Evolutionary conservation across 345 rosid genomes (phyloP), one percentile per base, ranked within the genome.

Genomic region (Eucalyptus erythrocorys): DNA sequence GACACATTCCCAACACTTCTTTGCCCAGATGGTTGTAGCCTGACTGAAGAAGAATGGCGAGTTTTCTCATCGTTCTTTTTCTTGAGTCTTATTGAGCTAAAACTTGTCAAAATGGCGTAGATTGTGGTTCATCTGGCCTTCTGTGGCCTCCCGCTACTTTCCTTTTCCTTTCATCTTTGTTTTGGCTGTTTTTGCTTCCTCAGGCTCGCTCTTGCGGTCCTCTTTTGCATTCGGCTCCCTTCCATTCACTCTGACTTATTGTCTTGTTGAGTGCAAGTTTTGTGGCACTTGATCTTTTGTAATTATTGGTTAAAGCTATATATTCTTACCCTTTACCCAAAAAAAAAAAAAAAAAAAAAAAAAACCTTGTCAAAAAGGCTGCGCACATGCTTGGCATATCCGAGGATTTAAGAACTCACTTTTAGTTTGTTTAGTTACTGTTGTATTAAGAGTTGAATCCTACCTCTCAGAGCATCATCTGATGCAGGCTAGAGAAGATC

Each of bases 11-110:
- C 96, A 3, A 94, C 94, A 17, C 94, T 94, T 88, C 89, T 94
- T n/a, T 93, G 95, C 61, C 92, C 95, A 64, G 93, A 93, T 90
- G 96, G 94, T 5, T 93, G 95, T 84, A 91, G 92, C 91, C 93
- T 95, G 96, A 94, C 93, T 87, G 97, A 94, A 87, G 93, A 88
- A 93, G 95, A 88, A 93, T 93, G 94, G 94, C 90, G 86, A 94
- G 92, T 91, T 50, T 66, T 64, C 27, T 48, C 26, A n/a, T 51
- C 10, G 12, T 51, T 84, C 80, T 49, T 48, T 40, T 55, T 30
- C 37, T 87, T 48, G 71, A 48, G 55, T 51, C 7, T 66, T 48
- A 24, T 51, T 42, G 40, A 24, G 80, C 30, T 50, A 16, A 55
- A 88, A 57, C 82, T 48, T 81, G 48, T 3, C 6, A 85, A 47